phyloP scores from a whole-genome alignment of 176 grass and related monocot species.

The Echinochloa phyllopogon region DNA sequence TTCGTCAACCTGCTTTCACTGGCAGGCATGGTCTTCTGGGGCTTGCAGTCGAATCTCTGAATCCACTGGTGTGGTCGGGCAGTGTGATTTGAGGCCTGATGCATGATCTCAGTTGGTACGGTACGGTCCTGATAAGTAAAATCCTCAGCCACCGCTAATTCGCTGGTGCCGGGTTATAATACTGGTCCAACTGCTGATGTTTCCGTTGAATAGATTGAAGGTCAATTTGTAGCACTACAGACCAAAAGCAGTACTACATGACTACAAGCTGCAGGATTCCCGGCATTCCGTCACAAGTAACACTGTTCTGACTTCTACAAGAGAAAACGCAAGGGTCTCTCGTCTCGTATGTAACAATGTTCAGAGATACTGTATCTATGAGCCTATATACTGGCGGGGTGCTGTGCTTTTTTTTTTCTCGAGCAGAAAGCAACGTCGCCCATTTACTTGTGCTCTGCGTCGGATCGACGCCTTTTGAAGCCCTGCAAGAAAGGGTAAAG shows the following conservation, averaged over 20 bases:
- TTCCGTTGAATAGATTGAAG: not conserved
- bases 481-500: slow-evolving; percentile 2
- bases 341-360: too few relatives aligned
- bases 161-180: not conserved
- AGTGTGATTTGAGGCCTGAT: not conserved
- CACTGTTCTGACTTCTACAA: not conserved
- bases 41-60: not conserved
- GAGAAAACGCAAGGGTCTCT: not conserved
- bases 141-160: not conserved
- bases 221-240: not conserved
- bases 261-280: not conserved
- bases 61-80: not conserved
- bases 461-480: not conserved
- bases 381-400: not conserved
- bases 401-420: not conserved
- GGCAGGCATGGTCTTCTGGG: not conserved
- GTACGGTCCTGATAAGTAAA: not conserved
- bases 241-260: not conserved
- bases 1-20: not conserved
- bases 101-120: not conserved
- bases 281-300: not conserved
- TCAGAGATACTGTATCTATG: not conserved
- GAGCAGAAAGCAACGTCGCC: not conserved
- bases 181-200: not conserved
- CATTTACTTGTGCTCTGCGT: not conserved